Percentiles rank a stretch among this genome's conserved stretches.
These are phyloP conservation scores for Herpetomonas muscarum DNA, from an alignment of 208 protist genomes.

Conservation along the genomic window DNA sequence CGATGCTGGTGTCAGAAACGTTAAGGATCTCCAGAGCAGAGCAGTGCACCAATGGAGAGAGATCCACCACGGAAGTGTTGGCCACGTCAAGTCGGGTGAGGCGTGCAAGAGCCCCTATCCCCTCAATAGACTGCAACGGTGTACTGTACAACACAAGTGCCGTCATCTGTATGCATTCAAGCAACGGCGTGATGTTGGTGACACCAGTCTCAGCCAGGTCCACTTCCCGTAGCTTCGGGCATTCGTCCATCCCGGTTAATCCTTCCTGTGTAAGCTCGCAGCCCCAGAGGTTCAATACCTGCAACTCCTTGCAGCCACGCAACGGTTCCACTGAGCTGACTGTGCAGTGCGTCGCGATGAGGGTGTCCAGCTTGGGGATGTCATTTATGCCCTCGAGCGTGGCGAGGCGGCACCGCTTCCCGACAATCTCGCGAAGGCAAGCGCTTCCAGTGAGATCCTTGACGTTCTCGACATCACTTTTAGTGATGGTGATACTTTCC, in stretches of 20 bases:
- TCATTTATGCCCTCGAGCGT: constrained; percentile 8
- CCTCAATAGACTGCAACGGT: constrained; percentile 15
- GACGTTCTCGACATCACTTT: constrained; percentile 13
- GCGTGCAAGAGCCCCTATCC: constrained; percentile 9
- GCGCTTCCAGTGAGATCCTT: constrained; percentile 5
- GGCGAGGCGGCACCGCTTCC: constrained; percentile 13
- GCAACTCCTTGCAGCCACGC: constrained; percentile 6
- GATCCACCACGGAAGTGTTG: constrained; percentile 14
- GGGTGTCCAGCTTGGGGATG: constrained; percentile 7
- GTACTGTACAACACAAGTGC: constrained; percentile 20
- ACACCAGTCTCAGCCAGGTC: constrained; percentile 29
- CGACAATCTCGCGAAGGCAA: constrained; percentile 13
- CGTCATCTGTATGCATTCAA: constrained; percentile 14
- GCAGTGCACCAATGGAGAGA: constrained; percentile 13
- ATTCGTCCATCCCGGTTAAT: constrained; percentile 10
- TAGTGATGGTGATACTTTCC: constrained; percentile 17
- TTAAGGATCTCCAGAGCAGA: constrained; percentile 20
- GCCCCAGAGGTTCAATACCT: constrained; percentile 21
- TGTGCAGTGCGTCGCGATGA: constrained; percentile 24
- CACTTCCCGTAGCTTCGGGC: constrained; percentile 10
- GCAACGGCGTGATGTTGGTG: constrained; percentile 11
- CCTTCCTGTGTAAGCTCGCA: constrained; percentile 21
- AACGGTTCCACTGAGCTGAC: constrained; percentile 11
- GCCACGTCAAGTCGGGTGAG: constrained; percentile 29
- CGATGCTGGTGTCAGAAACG: constrained; percentile 20